Conservation (phyloP, 2,329 filamentous ascomycete species). For the Fusarium guadeloupense region DNA sequence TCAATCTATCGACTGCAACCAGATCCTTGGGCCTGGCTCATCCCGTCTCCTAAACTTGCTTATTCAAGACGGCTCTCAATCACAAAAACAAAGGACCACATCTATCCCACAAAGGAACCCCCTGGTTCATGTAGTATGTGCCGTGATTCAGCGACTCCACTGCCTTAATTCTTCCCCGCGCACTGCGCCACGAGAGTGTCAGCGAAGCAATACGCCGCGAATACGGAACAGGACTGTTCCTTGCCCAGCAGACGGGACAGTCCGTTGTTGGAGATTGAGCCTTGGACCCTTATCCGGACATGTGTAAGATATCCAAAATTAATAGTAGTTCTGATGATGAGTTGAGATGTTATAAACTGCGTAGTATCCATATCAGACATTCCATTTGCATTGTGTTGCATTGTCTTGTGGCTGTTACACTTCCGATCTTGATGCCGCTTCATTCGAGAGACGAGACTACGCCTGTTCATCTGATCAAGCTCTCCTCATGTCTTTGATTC, state of each 20-base stretch:
- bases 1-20: constrained; percentile 4
- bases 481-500: constrained; percentile 5
- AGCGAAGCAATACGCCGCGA: constrained; percentile 21
- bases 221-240: constrained; percentile 8
- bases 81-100: not conserved
- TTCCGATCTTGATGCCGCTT: not conserved
- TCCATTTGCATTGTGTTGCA: too few species aligned
- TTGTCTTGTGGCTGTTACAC: constrained; percentile 3
- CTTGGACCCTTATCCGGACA: constrained; percentile 8
- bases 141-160: constrained; percentile 30
- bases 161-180: constrained; percentile 4
- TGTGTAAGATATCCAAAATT: too few species aligned
- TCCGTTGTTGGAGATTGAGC: not conserved
- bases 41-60: constrained; percentile 23
- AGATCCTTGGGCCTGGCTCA: constrained; percentile 7
- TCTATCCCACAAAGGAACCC: constrained; percentile 4
- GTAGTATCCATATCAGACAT: not conserved
- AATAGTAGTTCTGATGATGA: too few species aligned
- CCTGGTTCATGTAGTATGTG: constrained; percentile 13
- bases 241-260: not conserved
- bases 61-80: constrained; percentile 10
- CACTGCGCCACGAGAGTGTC: constrained; percentile 39
- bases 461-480: not conserved
- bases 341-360: constrained; percentile 6
- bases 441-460: not conserved